Conservation (phyloP, 2,329 filamentous ascomycete species). For the Xylariaceae sp. region DNA sequence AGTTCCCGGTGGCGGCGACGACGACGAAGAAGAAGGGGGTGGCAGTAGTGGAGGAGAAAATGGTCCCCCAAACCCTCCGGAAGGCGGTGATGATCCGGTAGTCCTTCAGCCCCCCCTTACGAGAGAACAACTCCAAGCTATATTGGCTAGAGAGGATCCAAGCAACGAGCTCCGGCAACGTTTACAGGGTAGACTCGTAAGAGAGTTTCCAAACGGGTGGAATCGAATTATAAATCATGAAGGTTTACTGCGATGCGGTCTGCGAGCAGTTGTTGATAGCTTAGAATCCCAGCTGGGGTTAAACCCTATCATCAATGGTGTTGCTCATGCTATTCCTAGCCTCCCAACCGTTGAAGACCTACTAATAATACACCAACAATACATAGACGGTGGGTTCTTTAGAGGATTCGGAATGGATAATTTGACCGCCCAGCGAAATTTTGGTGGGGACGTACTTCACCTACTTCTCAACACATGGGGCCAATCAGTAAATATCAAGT, state of each 20-base stretch:
- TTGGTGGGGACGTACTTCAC: background rate
- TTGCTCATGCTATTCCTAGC: background rate
- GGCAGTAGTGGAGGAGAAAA: too few species aligned
- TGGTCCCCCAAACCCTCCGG: too few species aligned
- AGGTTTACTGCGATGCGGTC: conserved; percentile 11
- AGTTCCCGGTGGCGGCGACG: too few species aligned
- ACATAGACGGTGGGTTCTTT: too few species aligned
- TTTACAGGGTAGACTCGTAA: background rate
- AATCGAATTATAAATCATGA: conserved; percentile 2
- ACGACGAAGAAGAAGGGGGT: too few species aligned
- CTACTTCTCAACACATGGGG: conserved; percentile 8
- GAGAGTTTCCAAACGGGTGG: conserved; percentile 20
- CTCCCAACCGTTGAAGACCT: conserved; percentile 11
- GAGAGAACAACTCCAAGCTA: too few species aligned
- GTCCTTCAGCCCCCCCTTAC: background rate
- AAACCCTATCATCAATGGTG: conserved; percentile 13
- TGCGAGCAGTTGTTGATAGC: conserved; percentile 27
- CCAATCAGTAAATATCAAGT: background rate
- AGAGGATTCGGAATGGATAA: too few species aligned
- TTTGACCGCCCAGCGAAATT: too few species aligned
- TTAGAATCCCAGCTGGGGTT: conserved; percentile 19
- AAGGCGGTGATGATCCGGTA: too few species aligned
- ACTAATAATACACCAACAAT: background rate
- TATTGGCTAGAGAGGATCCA: background rate
- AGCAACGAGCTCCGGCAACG: background rate